Base-by-base conservation (phyloP, 2,329 filamentous ascomycete genomes). In the Chaetomium olivaceum region DNA sequence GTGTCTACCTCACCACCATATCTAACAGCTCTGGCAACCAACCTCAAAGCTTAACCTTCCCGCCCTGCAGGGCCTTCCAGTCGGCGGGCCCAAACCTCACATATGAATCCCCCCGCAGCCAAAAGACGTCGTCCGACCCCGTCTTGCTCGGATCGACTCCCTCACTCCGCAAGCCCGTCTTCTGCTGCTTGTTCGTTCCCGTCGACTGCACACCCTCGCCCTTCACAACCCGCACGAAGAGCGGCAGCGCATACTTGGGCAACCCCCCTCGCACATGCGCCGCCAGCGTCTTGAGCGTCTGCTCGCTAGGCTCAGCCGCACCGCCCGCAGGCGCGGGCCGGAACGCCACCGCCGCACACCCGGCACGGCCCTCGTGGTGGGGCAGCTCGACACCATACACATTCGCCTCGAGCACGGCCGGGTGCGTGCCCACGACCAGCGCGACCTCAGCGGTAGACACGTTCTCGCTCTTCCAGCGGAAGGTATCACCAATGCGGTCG, bases 161-260 rank as follows among this genome's bases (percentile, higher is more conserved):
- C 68, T 93, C 85, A 2, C 82, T 81, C n/a, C 91, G 82, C 69
- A 96, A 76, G 0, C 80, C 77, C 68, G 90, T 86, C 77, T 97
- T 97, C 78, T 93, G 90, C 79, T 96, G 91, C 82, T 97, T 97
- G 73, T 92, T 91, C 57, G 92, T 97, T 0, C 92, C 92, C 4
- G 93, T 96, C 1, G 87, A 83, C 72, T 90, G 86, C 70, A 87
- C 83, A 3, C 79, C 77, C 55, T 84, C 77, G 29, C 84, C 82
- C 29, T 79, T 81, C 8, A 89, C 83, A 6, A 93, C 77, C 14
- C 93, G 83, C 57, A 97, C 75, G 77, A 96, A 97, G 0, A 95
- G 72, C 0, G 93, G 93, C 4, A 89, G 84, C 0, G 92, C 92
- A 73, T 91, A 96, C 58, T 82, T 84, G 0, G 93, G 92, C 29